Conservation (phyloP, 805 yeast genomes). For the Yarrowia hollandica region DNA sequence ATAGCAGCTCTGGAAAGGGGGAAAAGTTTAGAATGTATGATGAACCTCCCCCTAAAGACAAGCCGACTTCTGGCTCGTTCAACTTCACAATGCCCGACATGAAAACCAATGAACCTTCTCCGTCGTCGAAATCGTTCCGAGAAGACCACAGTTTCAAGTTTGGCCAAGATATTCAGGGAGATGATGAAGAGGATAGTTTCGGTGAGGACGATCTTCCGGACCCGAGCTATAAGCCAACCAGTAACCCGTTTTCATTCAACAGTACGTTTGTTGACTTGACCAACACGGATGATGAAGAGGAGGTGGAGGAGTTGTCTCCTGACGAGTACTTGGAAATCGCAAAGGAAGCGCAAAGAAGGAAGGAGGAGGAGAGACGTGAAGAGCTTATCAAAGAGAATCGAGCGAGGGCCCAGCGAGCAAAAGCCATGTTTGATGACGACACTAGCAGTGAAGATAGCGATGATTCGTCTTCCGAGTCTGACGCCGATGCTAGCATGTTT, state of each 20-base stretch:
- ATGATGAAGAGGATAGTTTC: background rate
- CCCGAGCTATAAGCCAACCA: background rate
- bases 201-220: background rate
- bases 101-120: constrained; percentile 2
- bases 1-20: constrained; percentile 9
- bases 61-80: background rate
- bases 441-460: background rate
- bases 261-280: constrained; percentile 7
- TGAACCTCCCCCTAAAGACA: constrained; percentile 12
- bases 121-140: background rate
- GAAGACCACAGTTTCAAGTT: constrained; percentile 18
- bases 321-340: constrained; percentile 14
- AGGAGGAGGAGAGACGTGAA: constrained; percentile 11
- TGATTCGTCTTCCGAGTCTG: background rate
- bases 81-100: constrained; percentile 27
- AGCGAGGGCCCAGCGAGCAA: background rate
- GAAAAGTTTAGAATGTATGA: constrained; percentile 22
- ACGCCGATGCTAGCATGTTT: background rate
- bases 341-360: background rate
- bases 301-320: constrained; percentile 15
- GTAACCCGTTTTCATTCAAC: constrained; percentile 6
- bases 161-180: background rate
- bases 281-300: background rate
- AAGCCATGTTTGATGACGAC: background rate
- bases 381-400: background rate